Percentiles rank a stretch among this genome's conserved stretches.
These are phyloP conservation scores for Candida xyloterini DNA, from an alignment of 805 yeast species.

Conservation along the genomic window DNA sequence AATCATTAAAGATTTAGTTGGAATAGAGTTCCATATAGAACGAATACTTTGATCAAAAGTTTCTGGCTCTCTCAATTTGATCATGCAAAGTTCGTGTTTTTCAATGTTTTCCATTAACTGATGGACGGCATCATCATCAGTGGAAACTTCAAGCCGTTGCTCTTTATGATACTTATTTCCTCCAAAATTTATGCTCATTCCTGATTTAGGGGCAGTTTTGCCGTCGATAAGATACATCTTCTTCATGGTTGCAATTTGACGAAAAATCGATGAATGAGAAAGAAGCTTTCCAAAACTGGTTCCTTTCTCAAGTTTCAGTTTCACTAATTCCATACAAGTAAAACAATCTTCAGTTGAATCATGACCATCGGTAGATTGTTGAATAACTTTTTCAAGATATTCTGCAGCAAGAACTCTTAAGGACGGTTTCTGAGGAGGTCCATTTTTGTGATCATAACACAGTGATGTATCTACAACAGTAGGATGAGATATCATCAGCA, in stretches of 20 bases:
- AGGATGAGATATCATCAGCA: constrained; percentile 68
- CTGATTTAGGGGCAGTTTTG: constrained; percentile 24
- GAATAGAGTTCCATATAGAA: constrained; percentile 48
- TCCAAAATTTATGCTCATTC: constrained; percentile 7
- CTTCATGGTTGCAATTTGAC: constrained; percentile 31
- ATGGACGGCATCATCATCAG: constrained; percentile 60
- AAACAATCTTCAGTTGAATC: constrained; percentile 83
- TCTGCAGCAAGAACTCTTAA: constrained; percentile 64
- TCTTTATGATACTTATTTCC: constrained; percentile 7
- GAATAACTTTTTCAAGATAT: constrained; percentile 59
- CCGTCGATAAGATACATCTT: constrained; percentile 24
- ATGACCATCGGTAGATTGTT: constrained; percentile 67
- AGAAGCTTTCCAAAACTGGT: constrained; percentile 54
- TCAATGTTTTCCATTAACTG: constrained; percentile 36
- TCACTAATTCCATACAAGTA: constrained; percentile 75
- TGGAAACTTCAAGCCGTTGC: constrained; percentile 39
- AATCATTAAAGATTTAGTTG: constrained; percentile 58
- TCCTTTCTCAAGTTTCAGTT: constrained; percentile 68
- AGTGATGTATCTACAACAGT: constrained; percentile 77
- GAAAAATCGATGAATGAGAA: constrained; percentile 42
- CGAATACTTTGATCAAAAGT: constrained; percentile 44
- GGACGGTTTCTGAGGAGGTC: constrained; percentile 78
- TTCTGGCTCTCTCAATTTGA: constrained; percentile 60
- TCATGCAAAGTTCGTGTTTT: constrained; percentile 47
- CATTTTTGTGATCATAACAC: constrained; percentile 74